Evolutionary conservation across 805 yeast genomes (phyloP).

Genomic region (Helenozyma rhizophorensis): DNA sequence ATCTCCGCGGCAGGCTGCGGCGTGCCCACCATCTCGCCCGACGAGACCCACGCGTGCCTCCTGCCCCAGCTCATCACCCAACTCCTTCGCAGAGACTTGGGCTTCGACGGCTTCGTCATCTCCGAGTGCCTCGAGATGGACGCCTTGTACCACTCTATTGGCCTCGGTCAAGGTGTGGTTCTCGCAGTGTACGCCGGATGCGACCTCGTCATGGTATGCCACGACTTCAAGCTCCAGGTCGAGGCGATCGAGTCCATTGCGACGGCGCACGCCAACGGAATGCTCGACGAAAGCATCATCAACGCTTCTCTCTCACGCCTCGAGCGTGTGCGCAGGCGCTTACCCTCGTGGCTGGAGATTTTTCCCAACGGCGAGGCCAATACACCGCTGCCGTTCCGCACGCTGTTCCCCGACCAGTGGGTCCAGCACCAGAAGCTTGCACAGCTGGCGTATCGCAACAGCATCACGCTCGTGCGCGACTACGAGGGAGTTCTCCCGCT

Average conservation of each 20-base stretch:
- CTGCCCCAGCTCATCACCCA: constrained; percentile 50
- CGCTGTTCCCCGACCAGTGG: constrained; percentile 31
- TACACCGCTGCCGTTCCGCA: constrained; percentile 21
- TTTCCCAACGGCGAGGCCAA: constrained; percentile 32
- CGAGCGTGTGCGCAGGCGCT: constrained; percentile 35
- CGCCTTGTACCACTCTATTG: constrained; percentile 57
- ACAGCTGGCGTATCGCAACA: constrained; percentile 42
- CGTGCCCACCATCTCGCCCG: constrained; percentile 55
- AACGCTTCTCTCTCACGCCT: constrained; percentile 39
- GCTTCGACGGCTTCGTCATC: constrained; percentile 53
- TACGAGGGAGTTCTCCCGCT: constrained; percentile 48
- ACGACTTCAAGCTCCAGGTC: constrained; percentile 47
- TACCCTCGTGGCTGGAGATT: constrained; percentile 43
- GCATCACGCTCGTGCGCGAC: constrained; percentile 53
- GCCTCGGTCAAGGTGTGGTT: constrained; percentile 62
- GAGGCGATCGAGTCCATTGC: constrained; percentile 48
- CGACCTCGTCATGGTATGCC: constrained; percentile 60
- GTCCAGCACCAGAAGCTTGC: constrained; percentile 41
- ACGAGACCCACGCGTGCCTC: constrained; percentile 60
- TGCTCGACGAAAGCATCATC: constrained; percentile 41
- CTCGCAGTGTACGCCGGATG: constrained; percentile 62
- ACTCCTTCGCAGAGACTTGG: constrained; percentile 46
- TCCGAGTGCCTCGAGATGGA: constrained; percentile 63
- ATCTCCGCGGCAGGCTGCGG: constrained; percentile 62
- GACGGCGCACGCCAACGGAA: constrained; percentile 37